Conservation (phyloP, 2,329 filamentous ascomycete species). For the Fusarium coicis region DNA sequence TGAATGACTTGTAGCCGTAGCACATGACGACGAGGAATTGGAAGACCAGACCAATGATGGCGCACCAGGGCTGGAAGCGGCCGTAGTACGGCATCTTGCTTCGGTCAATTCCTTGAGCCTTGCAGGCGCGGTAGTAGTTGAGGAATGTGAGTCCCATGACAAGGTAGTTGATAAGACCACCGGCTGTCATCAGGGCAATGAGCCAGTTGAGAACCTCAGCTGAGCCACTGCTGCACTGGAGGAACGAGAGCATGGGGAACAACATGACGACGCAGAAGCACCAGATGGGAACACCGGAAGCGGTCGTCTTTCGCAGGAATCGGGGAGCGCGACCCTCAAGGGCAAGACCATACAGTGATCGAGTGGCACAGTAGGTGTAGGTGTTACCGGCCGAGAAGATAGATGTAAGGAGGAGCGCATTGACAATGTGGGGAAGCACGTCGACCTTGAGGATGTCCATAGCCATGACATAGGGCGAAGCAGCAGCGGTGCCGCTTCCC, state of each 20-base stretch:
- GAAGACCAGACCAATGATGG: conserved; percentile 56
- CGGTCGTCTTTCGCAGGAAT: conserved; percentile 68
- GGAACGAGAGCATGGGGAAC: conserved; percentile 64
- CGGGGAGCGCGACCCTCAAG: conserved; percentile 60
- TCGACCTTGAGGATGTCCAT: conserved; percentile 65
- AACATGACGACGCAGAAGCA: conserved; percentile 65
- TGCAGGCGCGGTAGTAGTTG: conserved; percentile 62
- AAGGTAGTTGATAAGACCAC: conserved; percentile 71
- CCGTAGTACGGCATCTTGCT: conserved; percentile 66
- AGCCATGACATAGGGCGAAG: conserved; percentile 72
- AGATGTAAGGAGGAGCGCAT: conserved; percentile 60
- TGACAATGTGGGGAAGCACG: conserved; percentile 67
- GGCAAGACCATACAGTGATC: conserved; percentile 62
- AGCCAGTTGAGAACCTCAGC: conserved; percentile 64
- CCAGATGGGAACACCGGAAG: conserved; percentile 70
- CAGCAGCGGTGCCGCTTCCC: conserved; percentile 58
- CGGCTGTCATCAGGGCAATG: conserved; percentile 66
- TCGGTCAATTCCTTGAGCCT: conserved; percentile 64
- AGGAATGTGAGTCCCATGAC: conserved; percentile 61
- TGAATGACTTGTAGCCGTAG: conserved; percentile 67
- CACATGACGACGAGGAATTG: conserved; percentile 58
- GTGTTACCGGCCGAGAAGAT: conserved; percentile 62
- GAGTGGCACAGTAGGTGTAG: conserved; percentile 63
- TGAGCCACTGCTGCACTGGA: conserved; percentile 61
- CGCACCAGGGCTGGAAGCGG: conserved; percentile 68